Evolutionary conservation across 2,329 filamentous ascomycete genomes (phyloP).

Genomic region (Arthrinium phaeospermum): DNA sequence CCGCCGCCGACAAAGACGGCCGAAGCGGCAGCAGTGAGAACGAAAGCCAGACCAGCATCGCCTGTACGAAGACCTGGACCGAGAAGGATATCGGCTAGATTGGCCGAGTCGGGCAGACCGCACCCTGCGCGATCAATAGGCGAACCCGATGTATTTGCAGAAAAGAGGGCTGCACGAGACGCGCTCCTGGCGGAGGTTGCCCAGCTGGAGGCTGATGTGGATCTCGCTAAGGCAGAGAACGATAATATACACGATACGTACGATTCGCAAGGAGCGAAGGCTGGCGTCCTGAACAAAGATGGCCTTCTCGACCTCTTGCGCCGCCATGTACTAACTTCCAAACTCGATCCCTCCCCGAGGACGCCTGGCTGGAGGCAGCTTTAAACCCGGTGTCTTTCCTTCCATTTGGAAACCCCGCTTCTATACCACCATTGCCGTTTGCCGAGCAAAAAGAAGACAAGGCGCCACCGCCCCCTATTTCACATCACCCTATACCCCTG

Average conservation of each 20-base stretch:
- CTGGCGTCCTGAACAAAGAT: constrained; percentile 40
- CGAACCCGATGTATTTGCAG: constrained; percentile 47
- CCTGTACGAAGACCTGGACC: constrained; percentile 21
- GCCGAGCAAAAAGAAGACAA: constrained; percentile 35
- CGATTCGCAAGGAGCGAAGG: constrained; percentile 39
- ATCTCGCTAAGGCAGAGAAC: constrained; percentile 62
- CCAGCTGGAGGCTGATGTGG: constrained; percentile 63
- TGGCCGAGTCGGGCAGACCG: constrained; percentile 21
- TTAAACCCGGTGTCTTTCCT: constrained; percentile 58
- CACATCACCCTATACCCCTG: constrained; percentile 70
- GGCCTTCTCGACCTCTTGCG: constrained; percentile 48
- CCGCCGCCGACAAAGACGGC: constrained; percentile 45
- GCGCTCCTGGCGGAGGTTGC: constrained; percentile 61
- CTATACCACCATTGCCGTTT: constrained; percentile 34
- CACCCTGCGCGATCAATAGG: constrained; percentile 50
- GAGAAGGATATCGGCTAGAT: not conserved
- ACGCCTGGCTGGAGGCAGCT: constrained; percentile 54
- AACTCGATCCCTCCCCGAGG: constrained; percentile 35
- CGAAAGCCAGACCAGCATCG: constrained; percentile 18
- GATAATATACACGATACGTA: constrained; percentile 55
- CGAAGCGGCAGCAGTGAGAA: constrained; percentile 19
- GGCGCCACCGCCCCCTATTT: constrained; percentile 51
- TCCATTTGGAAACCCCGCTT: constrained; percentile 51
- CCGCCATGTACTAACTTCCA: constrained; percentile 47
- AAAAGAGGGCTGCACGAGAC: constrained; percentile 59